phyloP scores from a whole-genome alignment of 352 stramenopile species.

The Pythium aquatile region DNA sequence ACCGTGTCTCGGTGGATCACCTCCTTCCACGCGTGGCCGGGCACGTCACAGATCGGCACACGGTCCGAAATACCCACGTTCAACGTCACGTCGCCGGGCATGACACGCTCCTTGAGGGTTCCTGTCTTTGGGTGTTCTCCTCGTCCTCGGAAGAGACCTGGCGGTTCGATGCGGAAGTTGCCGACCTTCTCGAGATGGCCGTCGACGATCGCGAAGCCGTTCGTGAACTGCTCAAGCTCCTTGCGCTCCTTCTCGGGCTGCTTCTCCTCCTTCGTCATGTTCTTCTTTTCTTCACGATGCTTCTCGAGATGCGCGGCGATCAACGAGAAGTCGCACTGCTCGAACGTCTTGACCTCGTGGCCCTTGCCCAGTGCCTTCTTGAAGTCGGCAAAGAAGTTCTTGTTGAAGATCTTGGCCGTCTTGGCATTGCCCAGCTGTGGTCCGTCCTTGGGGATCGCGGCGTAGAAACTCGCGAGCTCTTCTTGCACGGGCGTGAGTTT shows the following conservation, averaged over 20 bases:
- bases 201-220: constrained; percentile 97
- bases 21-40: constrained; percentile 95
- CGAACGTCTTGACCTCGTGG: constrained; percentile 95
- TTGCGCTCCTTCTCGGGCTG: constrained; percentile 87
- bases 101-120: constrained; percentile 96
- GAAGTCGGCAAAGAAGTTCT: constrained; percentile 98
- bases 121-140: constrained; percentile 99
- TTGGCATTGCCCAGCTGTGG: constrained; percentile 97
- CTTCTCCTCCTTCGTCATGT: constrained; percentile 96
- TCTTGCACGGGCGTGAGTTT: constrained; percentile 94
- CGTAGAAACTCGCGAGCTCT: constrained; percentile 95
- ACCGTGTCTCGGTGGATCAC: constrained; percentile 94
- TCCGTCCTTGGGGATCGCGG: constrained; percentile 95
- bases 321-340: constrained; percentile 96
- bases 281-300: constrained; percentile 93
- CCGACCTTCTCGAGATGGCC: constrained; percentile 98
- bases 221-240: constrained; percentile 91
- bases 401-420: constrained; percentile 97
- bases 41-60: constrained; percentile 90
- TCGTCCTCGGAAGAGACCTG: constrained; percentile 97
- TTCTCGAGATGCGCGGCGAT: constrained; percentile 94
- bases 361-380: constrained; percentile 89
- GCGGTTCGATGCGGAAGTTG: constrained; percentile 97
- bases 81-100: constrained; percentile 96
- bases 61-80: constrained; percentile 95